Evolutionary conservation across 2,329 filamentous ascomycete genomes (phyloP).

Genomic region (Penicillium sclerotigenum): DNA sequence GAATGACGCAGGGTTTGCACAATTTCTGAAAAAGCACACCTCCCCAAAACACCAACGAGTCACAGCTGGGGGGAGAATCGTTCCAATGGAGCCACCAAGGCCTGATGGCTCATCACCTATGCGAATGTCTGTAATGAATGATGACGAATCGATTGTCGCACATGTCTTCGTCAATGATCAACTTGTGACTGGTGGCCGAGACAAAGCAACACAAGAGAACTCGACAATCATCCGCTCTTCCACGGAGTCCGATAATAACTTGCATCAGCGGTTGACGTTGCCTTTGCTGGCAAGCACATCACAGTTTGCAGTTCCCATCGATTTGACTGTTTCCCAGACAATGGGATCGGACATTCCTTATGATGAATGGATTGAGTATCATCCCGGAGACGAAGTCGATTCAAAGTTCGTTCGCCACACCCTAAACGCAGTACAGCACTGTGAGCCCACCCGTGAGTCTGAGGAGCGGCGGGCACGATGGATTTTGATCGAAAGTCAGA

Average conservation of each 20-base stretch:
- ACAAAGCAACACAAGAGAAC: background rate
- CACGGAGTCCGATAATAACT: background rate
- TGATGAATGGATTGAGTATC: background rate
- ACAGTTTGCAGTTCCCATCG: background rate
- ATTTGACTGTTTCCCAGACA: background rate
- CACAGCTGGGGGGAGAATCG: conserved; percentile 49
- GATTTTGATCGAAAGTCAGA: background rate
- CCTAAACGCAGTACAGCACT: no score
- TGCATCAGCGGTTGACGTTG: background rate
- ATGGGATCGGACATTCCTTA: background rate
- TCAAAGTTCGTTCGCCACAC: background rate
- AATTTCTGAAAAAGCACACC: conserved; percentile 47
- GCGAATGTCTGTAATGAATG: background rate
- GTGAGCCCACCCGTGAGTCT: background rate
- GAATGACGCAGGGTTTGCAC: conserved; percentile 44
- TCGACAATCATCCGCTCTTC: background rate
- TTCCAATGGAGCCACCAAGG: conserved; percentile 42
- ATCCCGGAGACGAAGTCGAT: background rate
- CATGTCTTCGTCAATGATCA: background rate
- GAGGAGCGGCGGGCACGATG: background rate
- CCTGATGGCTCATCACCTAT: conserved; percentile 6
- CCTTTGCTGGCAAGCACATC: background rate
- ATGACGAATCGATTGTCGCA: background rate
- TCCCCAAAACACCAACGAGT: conserved; percentile 51
- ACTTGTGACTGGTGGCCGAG: background rate